phyloP scores from a whole-genome alignment of 805 yeast species.

The Candida pseudofarinosa region DNA sequence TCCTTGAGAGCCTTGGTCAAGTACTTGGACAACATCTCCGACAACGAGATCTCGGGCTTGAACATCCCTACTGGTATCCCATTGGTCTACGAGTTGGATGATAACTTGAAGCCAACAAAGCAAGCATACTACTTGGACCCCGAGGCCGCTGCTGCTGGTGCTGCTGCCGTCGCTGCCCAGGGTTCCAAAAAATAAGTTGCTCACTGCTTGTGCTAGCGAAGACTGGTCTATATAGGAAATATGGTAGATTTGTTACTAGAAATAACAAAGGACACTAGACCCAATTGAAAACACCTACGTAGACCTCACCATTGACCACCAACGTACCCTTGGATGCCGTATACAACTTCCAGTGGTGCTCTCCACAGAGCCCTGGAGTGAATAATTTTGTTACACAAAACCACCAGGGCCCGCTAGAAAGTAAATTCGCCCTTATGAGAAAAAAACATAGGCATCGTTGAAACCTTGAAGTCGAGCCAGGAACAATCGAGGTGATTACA shows the following conservation, averaged over 20 bases:
- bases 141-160: constrained; percentile 99
- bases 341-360: too few species aligned
- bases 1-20: constrained; percentile 94
- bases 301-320: constrained; percentile 36
- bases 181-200: constrained; percentile 49
- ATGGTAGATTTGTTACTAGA: neutral
- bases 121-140: constrained; percentile 97
- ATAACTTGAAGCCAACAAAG: constrained; percentile 80
- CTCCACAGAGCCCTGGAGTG: neutral
- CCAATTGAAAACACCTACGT: too few species aligned
- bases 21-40: constrained; percentile 91
- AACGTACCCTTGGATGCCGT: constrained; percentile 39
- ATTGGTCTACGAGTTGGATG: constrained; percentile 92
- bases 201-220: neutral
- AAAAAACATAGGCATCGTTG: neutral
- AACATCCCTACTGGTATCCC: constrained; percentile 99
- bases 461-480: neutral
- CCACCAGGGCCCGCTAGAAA: neutral
- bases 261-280: too few species aligned
- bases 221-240: neutral
- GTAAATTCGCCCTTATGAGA: neutral
- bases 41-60: constrained; percentile 85
- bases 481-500: neutral
- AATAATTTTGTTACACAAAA: neutral
- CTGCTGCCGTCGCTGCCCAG: constrained; percentile 98